Evolutionary conservation across 177 flowering plant genomes (phyloP).

Genomic region (Vitis hybrid): DNA sequence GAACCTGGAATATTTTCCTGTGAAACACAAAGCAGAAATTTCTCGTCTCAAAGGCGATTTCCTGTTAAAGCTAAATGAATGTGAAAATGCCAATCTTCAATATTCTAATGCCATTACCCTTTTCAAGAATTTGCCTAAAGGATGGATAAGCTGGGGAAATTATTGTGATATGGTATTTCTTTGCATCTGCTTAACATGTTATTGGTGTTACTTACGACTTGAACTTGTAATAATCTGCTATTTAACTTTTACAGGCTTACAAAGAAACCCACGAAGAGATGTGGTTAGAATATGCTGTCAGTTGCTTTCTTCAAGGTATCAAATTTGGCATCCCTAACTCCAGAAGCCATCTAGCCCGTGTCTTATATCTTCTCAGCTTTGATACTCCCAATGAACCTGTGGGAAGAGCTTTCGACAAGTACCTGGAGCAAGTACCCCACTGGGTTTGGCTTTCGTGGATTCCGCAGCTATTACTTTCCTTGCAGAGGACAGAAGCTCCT

Average conservation of each 20-base stretch:
- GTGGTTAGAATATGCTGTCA: conserved; percentile 96
- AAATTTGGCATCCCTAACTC: conserved; percentile 94
- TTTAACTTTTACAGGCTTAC: conserved; percentile 59
- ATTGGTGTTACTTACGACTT: not conserved
- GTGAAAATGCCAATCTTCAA: conserved; percentile 81
- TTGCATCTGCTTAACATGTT: not conserved
- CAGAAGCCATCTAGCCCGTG: conserved; percentile 92
- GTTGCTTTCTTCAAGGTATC: conserved; percentile 98
- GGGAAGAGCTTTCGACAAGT: conserved; percentile 92
- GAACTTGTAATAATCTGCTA: conserved; percentile 3
- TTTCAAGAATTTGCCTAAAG: conserved; percentile 91
- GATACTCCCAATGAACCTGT: conserved; percentile 89
- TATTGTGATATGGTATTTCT: conserved; percentile 88
- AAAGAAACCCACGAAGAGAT: conserved; percentile 83
- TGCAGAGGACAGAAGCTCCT: conserved; percentile 92
- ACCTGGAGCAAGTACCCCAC: conserved; percentile 88
- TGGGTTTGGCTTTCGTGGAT: conserved; percentile 99
- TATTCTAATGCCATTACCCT: conserved; percentile 88
- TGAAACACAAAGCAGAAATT: conserved; percentile 88
- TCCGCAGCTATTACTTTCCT: conserved; percentile 91
- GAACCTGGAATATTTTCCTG: conserved; percentile 89
- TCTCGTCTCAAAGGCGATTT: conserved; percentile 95
- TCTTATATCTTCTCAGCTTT: conserved; percentile 91
- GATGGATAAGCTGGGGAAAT: conserved; percentile 99
- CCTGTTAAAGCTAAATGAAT: conserved; percentile 71